Percentiles rank a stretch among this genome's conserved stretches.
phyloP scores from a whole-genome alignment of 768 basidiomycete species.

The Termitomyces sp. region DNA sequence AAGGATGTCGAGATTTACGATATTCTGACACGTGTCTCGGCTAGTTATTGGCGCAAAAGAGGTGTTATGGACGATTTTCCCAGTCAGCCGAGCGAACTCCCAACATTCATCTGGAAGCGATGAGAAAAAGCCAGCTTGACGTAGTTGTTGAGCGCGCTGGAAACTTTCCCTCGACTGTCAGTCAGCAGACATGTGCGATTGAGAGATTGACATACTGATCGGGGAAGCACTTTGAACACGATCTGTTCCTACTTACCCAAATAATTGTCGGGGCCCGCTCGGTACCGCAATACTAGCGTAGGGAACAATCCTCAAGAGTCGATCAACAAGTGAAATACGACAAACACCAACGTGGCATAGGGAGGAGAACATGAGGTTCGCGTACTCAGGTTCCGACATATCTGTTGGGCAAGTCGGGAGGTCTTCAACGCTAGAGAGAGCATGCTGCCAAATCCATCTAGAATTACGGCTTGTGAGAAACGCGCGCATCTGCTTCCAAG shows the following conservation, averaged over 20 bases:
- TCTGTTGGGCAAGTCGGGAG: conserved; percentile 42
- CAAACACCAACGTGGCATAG: conserved; percentile 37
- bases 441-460: conserved; percentile 36
- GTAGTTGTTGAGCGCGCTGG: conserved; percentile 12
- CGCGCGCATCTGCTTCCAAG: conserved; percentile 35
- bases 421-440: conserved; percentile 32
- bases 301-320: conserved; percentile 4
- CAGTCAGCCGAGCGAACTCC: conserved; percentile 16
- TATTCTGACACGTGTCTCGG: conserved; percentile 15
- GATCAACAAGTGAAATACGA: conserved; percentile 3
- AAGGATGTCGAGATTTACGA: conserved; percentile 14
- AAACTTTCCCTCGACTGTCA: conserved; percentile 7
- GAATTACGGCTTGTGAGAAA: conserved; percentile 40
- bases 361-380: conserved; percentile 39
- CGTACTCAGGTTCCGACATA: conserved; percentile 42
- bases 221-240: conserved; percentile 18
- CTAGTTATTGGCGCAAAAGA: conserved; percentile 19
- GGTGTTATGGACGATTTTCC: conserved; percentile 16
- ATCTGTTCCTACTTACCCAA: conserved; percentile 17
- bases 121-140: conserved; percentile 1
- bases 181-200: neutral
- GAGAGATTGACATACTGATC: conserved; percentile 11
- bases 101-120: conserved; percentile 14
- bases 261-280: conserved; percentile 17
- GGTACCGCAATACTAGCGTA: conserved; percentile 15